Conservation (phyloP, 768 basidiomycete genomes). For the Pleurotus citrinopileatus region DNA sequence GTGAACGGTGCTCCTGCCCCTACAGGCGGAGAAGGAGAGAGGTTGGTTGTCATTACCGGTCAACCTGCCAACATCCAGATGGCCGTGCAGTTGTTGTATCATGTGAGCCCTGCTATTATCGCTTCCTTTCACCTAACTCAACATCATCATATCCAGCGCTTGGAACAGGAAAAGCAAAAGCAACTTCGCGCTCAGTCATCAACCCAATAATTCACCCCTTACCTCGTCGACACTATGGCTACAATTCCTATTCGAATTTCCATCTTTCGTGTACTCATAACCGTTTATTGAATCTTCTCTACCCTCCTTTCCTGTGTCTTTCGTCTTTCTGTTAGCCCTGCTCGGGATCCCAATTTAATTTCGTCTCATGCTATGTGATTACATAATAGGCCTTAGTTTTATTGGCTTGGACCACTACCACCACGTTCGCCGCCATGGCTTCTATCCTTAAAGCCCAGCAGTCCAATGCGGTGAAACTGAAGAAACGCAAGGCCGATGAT, state of each 20-base stretch:
- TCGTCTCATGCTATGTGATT: background rate
- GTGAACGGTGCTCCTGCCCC: constrained; percentile 68
- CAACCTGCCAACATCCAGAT: constrained; percentile 92
- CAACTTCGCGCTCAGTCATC: constrained; percentile 48
- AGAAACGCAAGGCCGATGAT: constrained; percentile 62
- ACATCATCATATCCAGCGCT: constrained; percentile 44
- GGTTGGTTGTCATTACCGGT: constrained; percentile 97
- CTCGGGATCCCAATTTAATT: no score
- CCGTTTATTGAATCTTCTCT: background rate
- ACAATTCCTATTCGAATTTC: constrained; percentile 2
- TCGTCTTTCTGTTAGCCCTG: constrained; percentile 1
- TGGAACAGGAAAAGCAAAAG: constrained; percentile 90
- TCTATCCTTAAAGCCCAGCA: constrained; percentile 63
- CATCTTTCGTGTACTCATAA: background rate
- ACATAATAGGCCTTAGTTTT: background rate
- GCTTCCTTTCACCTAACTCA: constrained; percentile 1
- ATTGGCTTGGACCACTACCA: no score
- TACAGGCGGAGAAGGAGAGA: constrained; percentile 79
- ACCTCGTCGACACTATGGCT: background rate
- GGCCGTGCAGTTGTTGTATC: constrained; percentile 89
- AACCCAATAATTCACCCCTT: constrained; percentile 6
- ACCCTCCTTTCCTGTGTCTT: background rate
- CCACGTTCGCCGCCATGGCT: constrained; percentile 43
- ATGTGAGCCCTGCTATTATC: constrained; percentile 45
- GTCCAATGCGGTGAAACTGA: constrained; percentile 50